Evolutionary conservation across 352 stramenopile species (phyloP), one percentile per base, ranked within the genome.

Genomic region (Pythium volutum): DNA sequence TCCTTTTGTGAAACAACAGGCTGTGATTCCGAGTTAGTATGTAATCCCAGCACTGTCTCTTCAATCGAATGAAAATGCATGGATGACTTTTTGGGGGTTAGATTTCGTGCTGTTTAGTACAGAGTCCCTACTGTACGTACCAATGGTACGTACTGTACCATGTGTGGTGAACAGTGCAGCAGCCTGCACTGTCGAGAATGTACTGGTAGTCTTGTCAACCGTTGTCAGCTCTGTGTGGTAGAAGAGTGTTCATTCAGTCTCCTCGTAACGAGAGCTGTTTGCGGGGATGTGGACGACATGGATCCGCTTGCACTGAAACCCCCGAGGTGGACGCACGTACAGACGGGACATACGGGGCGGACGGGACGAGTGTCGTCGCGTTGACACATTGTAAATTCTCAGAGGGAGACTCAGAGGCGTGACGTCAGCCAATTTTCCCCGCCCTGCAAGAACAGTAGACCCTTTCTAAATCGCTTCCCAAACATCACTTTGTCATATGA

Each of bases 361-460:
- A 55, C 52, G 38, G 23, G 52, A 25, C 52, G 52, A 26, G 29
- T 31, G 15, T 39, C 53, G 56, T 64, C 47, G 27, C 41, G 55
- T 62, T 54, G 43, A 62, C 33, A 56, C 25, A 14, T 20, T 15
- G 50, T 4, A 25, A 39, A 51, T 52, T 58, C 51, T 59, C 53
- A 59, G 53, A 41, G 4, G 9, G 27, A 29, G 52, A 59, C 53
- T 57, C 51, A 57, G 38, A 54, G 10, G 8, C 29, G 38, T 65
- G 58, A 65, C 58, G 58, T 65, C 58, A 65, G 49, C 46, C 38
- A 20, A 25, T 31, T 39, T 54, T 34, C 22, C 8, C 23, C 4
- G 20, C 42, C 38, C 39, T 54, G 20, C 9, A 55, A 43, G 9
- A 62, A 53, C n/a, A 27, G 10, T 20, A 29, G 31, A 14, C 31